Evolutionary conservation across 805 yeast species (phyloP).

Genomic region (Hanseniaspora lachancei): DNA sequence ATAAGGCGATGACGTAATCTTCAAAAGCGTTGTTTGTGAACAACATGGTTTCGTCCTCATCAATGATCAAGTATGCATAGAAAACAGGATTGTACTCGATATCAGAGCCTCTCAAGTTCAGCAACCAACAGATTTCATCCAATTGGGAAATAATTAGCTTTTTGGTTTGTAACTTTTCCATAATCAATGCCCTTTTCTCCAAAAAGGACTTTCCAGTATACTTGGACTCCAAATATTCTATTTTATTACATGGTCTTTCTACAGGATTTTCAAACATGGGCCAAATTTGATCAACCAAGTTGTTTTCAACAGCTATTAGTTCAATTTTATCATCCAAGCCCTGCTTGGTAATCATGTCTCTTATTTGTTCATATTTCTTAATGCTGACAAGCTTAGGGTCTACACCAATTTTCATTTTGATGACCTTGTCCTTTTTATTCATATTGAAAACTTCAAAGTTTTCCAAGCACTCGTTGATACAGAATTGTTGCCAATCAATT

Average conservation of each 20-base stretch:
- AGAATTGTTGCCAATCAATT: conserved; percentile 73
- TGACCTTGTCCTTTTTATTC: conserved; percentile 22
- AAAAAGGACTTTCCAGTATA: conserved; percentile 53
- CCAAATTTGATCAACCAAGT: conserved; percentile 72
- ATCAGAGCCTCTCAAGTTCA: conserved; percentile 74
- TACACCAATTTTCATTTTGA: conserved; percentile 49
- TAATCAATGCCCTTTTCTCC: conserved; percentile 35
- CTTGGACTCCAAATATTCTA: conserved; percentile 37
- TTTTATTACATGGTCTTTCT: conserved; percentile 35
- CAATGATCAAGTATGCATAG: conserved; percentile 45
- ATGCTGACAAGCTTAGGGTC: conserved; percentile 66
- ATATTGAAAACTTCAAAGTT: conserved; percentile 28
- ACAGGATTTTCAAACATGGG: conserved; percentile 52
- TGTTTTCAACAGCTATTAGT: conserved; percentile 41
- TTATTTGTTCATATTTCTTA: conserved; percentile 25
- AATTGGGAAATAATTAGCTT: conserved; percentile 53
- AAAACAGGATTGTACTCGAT: conserved; percentile 80
- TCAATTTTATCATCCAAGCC: conserved; percentile 29
- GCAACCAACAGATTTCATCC: conserved; percentile 85
- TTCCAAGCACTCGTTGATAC: conserved; percentile 40
- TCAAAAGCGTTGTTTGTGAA: conserved; percentile 40
- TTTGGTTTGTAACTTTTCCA: neutral
- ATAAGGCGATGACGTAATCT: conserved; percentile 29
- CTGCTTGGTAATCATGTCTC: conserved; percentile 22
- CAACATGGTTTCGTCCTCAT: conserved; percentile 33